These are phyloP conservation scores for Alternaria ventricosa DNA, from an alignment of 2,329 filamentous ascomycete genomes.

Conservation along the genomic window DNA sequence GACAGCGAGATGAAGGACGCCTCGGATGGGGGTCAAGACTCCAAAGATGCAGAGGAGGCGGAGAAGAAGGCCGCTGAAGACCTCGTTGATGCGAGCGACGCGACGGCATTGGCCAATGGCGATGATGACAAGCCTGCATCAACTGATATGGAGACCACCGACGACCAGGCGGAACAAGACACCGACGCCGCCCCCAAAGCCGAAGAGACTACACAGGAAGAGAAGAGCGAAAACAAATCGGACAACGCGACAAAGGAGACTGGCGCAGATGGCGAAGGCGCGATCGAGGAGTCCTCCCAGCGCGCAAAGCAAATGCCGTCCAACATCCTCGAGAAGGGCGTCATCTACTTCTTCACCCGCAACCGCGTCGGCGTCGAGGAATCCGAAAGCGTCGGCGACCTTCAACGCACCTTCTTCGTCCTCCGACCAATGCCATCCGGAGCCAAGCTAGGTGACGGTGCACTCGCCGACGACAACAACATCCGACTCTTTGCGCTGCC, in stretches of 20 bases:
- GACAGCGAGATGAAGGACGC: constrained; percentile 37
- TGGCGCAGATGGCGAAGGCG: constrained; percentile 30
- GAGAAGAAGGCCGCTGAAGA: constrained; percentile 11
- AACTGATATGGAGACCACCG: constrained; percentile 22
- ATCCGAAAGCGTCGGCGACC: constrained; percentile 71
- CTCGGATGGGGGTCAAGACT: constrained; percentile 9
- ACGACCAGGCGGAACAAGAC: background rate
- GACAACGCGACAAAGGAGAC: constrained; percentile 26
- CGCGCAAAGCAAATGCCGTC: constrained; percentile 61
- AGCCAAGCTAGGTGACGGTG: constrained; percentile 69
- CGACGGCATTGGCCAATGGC: constrained; percentile 19
- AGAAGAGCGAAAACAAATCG: background rate
- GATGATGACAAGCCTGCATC: constrained; percentile 25
- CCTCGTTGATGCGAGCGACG: constrained; percentile 6
- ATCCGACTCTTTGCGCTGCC: constrained; percentile 78
- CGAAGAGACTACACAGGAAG: constrained; percentile 3
- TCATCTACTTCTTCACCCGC: constrained; percentile 91
- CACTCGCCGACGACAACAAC: constrained; percentile 64
- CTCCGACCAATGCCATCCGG: constrained; percentile 74
- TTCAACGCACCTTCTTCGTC: constrained; percentile 80
- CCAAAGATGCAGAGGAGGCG: constrained; percentile 14
- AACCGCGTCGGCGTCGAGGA: constrained; percentile 76
- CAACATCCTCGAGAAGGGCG: constrained; percentile 81
- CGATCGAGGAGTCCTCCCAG: constrained; percentile 58
- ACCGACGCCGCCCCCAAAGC: constrained; percentile 6